Conservation (phyloP, 495 filamentous ascomycete species). For the Pyrenula massariospora region DNA sequence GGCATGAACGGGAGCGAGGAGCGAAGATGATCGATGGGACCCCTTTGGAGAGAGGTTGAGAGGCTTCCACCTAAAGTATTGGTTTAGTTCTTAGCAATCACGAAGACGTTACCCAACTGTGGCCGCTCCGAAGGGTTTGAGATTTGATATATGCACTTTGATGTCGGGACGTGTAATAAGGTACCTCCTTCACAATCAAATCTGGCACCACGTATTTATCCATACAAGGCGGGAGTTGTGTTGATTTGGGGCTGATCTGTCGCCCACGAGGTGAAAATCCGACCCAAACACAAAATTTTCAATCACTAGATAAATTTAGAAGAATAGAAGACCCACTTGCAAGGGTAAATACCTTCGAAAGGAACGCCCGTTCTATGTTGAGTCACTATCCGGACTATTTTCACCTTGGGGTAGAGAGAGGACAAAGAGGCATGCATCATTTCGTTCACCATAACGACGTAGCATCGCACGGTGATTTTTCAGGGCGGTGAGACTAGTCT, state of each 20-base stretch:
- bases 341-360: no score
- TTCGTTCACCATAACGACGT: neutral
- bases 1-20: neutral
- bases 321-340: no score
- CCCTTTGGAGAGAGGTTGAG: neutral
- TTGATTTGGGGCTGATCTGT: no score
- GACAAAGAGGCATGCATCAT: neutral
- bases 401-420: neutral
- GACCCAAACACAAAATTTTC: neutral
- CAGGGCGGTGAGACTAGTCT: neutral
- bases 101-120: neutral
- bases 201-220: neutral
- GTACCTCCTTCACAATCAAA: neutral
- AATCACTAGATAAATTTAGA: neutral
- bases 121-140: neutral
- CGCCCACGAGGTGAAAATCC: neutral
- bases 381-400: neutral
- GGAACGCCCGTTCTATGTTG: neutral
- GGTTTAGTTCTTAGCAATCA: neutral
- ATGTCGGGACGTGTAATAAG: neutral
- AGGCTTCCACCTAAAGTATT: neutral
- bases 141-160: neutral
- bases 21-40: neutral
- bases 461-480: neutral
- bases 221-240: neutral